A percentile compares a stretch with the other conserved stretches of the same genome.
phyloP scores from a whole-genome alignment of 306 rosid species.

The Trichosanthes truncata region DNA sequence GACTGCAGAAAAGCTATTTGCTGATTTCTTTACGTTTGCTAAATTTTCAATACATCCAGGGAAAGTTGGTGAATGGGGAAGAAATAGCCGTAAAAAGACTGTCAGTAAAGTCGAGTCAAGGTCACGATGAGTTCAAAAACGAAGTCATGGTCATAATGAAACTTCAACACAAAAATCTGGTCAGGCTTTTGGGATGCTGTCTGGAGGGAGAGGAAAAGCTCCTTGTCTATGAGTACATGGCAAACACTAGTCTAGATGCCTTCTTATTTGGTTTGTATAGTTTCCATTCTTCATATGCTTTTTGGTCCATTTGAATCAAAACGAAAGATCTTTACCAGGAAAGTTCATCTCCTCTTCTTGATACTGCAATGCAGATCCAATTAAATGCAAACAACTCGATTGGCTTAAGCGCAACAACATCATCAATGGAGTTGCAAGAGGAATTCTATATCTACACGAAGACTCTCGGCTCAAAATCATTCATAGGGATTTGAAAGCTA shows the following conservation, averaged over 20 bases:
- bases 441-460: slow-evolving; percentile 37
- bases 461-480: slow-evolving; percentile 45
- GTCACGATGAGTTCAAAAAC: slow-evolving; percentile 43
- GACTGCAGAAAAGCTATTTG: neutral
- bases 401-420: slow-evolving; percentile 32
- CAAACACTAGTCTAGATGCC: slow-evolving; percentile 27
- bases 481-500: slow-evolving; percentile 41
- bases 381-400: slow-evolving; percentile 14
- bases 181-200: slow-evolving; percentile 46
- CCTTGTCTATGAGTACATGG: slow-evolving; percentile 48
- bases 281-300: neutral
- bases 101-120: slow-evolving; percentile 38
- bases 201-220: slow-evolving; percentile 29
- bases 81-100: slow-evolving; percentile 56
- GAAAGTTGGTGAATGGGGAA: slow-evolving; percentile 16
- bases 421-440: slow-evolving; percentile 37
- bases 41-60: slow-evolving; percentile 10
- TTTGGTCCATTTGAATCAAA: neutral
- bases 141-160: slow-evolving; percentile 26
- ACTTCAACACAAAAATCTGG: slow-evolving; percentile 44
- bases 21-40: neutral
- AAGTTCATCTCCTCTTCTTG: neutral
- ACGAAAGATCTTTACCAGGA: neutral
- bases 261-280: slow-evolving; percentile 18
- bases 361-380: slow-evolving; percentile 22